phyloP scores from a whole-genome alignment of 73 alveolate species.

The Urostyla sp. region DNA sequence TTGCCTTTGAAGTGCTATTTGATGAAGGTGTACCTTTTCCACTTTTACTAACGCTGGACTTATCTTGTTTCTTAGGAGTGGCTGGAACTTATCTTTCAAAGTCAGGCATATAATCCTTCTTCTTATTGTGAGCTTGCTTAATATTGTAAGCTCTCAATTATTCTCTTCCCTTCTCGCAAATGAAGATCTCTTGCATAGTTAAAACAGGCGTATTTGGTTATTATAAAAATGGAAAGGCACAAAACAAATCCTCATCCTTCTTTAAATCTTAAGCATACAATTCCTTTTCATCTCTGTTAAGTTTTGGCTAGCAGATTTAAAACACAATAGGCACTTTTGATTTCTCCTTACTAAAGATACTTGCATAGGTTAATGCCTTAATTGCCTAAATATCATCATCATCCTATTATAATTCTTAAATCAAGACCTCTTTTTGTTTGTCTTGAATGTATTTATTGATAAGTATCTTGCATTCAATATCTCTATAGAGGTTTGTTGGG shows the following conservation, averaged over 20 bases:
- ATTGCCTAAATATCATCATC: neutral
- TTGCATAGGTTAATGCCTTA: neutral
- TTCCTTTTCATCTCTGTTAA: neutral
- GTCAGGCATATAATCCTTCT: too few relatives aligned
- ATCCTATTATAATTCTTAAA: neutral
- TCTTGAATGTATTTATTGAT: neutral
- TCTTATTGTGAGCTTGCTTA: too few relatives aligned
- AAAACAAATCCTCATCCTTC: constrained; percentile 16
- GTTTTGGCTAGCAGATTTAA: neutral
- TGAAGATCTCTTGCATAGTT: constrained; percentile 18
- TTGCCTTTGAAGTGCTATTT: too few relatives aligned
- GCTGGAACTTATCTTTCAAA: too few relatives aligned
- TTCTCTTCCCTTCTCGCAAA: constrained; percentile 29
- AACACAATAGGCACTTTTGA: neutral
- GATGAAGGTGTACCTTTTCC: too few relatives aligned
- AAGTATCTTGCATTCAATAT: constrained; percentile 52
- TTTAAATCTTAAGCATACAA: neutral
- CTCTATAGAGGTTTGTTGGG: constrained; percentile 58
- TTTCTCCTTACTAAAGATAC: neutral
- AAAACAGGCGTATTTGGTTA: neutral
- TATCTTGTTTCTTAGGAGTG: too few relatives aligned
- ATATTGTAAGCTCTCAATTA: constrained; percentile 14
- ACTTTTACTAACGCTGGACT: too few relatives aligned
- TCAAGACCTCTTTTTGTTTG: neutral
- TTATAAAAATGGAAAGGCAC: neutral